Conservation (phyloP, 257 asterid species). For the Nicotiana tomentosiformis region DNA sequence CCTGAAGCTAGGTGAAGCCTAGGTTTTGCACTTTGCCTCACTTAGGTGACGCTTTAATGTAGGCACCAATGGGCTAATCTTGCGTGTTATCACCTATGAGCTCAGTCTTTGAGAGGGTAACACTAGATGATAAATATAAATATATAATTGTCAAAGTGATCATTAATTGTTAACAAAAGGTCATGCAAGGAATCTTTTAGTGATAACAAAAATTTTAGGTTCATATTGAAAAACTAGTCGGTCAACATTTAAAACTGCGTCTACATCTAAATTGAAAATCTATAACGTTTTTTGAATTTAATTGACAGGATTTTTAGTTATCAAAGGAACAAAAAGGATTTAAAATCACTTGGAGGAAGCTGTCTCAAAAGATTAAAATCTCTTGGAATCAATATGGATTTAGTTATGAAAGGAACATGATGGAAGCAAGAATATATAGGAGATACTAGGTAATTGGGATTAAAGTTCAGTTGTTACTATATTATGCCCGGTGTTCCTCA, state of each 20-base stretch:
- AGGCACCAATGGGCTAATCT: not conserved
- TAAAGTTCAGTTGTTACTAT: too few relatives aligned
- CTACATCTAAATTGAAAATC: not conserved
- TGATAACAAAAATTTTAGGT: not conserved
- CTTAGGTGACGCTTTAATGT: not conserved
- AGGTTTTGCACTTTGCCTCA: not conserved
- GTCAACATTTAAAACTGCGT: not conserved
- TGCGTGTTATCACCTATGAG: too few relatives aligned
- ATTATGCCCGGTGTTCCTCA: not conserved
- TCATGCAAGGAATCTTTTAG: not conserved
- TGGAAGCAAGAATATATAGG: too few relatives aligned
- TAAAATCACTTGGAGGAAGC: too few relatives aligned
- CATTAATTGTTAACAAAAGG: not conserved
- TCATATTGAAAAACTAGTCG: not conserved
- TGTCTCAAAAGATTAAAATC: too few relatives aligned
- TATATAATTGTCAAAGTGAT: not conserved
- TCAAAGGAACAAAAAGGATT: too few relatives aligned
- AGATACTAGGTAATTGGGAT: too few relatives aligned
- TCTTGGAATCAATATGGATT: too few relatives aligned
- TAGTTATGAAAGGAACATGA: too few relatives aligned
- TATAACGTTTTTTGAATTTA: not conserved
- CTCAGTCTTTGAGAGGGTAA: not conserved
- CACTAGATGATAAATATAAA: not conserved
- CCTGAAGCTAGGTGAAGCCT: not conserved
- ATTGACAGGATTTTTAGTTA: too few relatives aligned